Conservation (phyloP, 2,329 filamentous ascomycete species). For the Beauveria varroae region DNA sequence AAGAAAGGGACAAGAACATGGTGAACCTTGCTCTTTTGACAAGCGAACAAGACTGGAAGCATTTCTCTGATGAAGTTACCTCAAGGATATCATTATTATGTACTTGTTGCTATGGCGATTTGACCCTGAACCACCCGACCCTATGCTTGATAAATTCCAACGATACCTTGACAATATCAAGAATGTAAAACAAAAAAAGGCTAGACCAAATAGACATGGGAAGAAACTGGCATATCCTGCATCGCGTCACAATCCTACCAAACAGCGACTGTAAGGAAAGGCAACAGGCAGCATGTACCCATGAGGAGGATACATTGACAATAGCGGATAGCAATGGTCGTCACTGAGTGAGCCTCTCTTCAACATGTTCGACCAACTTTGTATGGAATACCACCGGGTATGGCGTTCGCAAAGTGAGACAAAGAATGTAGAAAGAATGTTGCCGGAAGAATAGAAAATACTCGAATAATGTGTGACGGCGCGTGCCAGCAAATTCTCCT, state of each 20-base stretch:
- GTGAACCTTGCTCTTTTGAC: too few relatives aligned
- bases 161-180: not conserved
- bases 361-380: not conserved
- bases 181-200: not conserved
- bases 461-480: not conserved
- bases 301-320: not conserved
- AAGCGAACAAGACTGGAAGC: not conserved
- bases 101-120: constrained; percentile 6
- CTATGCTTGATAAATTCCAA: not conserved
- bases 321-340: not conserved
- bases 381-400: not conserved
- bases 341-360: not conserved
- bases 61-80: not conserved
- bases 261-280: not conserved
- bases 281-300: not conserved
- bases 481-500: not conserved
- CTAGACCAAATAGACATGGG: constrained; percentile 2
- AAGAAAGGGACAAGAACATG: too few relatives aligned
- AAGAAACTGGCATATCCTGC: constrained; percentile 3
- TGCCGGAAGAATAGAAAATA: not conserved
- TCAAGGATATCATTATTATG: constrained; percentile 8
- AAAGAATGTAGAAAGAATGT: not conserved
- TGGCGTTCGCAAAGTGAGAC: not conserved
- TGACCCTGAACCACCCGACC: not conserved
- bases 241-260: not conserved